Conservation (phyloP, 371 early-diverging fungal species). For the Apophysomyces variabilis region DNA sequence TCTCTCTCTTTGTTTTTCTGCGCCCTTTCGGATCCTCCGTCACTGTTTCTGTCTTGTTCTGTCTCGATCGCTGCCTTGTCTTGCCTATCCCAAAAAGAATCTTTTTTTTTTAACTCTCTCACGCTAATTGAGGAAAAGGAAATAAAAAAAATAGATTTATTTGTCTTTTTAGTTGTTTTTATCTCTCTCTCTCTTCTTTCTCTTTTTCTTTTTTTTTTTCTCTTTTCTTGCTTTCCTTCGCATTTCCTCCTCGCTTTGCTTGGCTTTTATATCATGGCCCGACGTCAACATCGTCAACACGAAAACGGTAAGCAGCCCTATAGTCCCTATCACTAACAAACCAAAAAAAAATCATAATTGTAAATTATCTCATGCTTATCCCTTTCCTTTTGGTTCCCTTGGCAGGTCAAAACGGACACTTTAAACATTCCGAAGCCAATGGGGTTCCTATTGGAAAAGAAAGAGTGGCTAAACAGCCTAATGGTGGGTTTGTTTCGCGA, state of each 20-base stretch:
- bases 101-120: no score
- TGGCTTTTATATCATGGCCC: not conserved
- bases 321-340: not conserved
- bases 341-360: not conserved
- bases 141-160: not conserved
- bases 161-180: not conserved
- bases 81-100: no score
- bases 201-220: not conserved
- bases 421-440: constrained; percentile 35
- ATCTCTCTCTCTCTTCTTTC: not conserved
- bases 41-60: no score
- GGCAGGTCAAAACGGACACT: constrained; percentile 30
- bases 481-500: constrained; percentile 48
- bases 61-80: no score
- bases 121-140: not conserved
- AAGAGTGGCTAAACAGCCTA: constrained; percentile 9
- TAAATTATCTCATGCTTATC: not conserved
- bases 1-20: no score
- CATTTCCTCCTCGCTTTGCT: not conserved
- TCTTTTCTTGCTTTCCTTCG: not conserved
- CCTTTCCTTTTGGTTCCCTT: not conserved
- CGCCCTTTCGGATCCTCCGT: no score
- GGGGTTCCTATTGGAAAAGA: constrained; percentile 17
- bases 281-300: constrained; percentile 9
- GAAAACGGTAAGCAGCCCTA: not conserved